A percentile compares a stretch with the other conserved stretches of the same genome.
These are phyloP conservation scores for Metarhizium robertsii DNA, from an alignment of 2,329 filamentous ascomycete species.

Conservation along the genomic window DNA sequence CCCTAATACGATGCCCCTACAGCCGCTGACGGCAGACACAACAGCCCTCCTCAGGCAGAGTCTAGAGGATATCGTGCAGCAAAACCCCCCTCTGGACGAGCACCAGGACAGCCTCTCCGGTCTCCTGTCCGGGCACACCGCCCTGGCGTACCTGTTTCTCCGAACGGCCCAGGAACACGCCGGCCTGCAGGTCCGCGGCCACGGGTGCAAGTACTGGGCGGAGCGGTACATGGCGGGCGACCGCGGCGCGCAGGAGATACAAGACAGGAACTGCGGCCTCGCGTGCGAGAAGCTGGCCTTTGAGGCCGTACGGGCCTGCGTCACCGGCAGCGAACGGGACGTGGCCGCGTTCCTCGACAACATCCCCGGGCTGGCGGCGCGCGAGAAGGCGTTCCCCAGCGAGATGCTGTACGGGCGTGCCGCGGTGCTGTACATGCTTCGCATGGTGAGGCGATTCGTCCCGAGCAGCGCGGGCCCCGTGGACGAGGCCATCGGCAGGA, in stretches of 20 bases:
- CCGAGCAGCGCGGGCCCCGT: conserved; percentile 36
- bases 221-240: conserved; percentile 34
- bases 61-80: conserved; percentile 26
- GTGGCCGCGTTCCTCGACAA: conserved; percentile 31
- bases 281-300: conserved; percentile 38
- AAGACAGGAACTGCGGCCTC: conserved; percentile 38
- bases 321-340: conserved; percentile 27
- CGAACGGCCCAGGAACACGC: conserved; percentile 35
- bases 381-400: conserved; percentile 35
- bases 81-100: conserved; percentile 24
- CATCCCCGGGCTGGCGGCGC: conserved; percentile 22
- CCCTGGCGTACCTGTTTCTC: conserved; percentile 47
- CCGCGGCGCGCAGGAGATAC: conserved; percentile 23
- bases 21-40: conserved; percentile 18
- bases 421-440: conserved; percentile 58
- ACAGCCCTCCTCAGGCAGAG: conserved; percentile 21
- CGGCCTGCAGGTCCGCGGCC: conserved; percentile 30
- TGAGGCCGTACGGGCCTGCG: conserved; percentile 34
- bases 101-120: conserved; percentile 33
- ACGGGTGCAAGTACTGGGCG: conserved; percentile 35
- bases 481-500: conserved; percentile 43
- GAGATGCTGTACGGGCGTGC: conserved; percentile 60
- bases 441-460: conserved; percentile 51
- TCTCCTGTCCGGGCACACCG: conserved; percentile 43
- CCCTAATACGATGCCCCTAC: conserved; percentile 14